Conservation (phyloP, 2,329 filamentous ascomycete species). For the Ciborinia camelliae region DNA sequence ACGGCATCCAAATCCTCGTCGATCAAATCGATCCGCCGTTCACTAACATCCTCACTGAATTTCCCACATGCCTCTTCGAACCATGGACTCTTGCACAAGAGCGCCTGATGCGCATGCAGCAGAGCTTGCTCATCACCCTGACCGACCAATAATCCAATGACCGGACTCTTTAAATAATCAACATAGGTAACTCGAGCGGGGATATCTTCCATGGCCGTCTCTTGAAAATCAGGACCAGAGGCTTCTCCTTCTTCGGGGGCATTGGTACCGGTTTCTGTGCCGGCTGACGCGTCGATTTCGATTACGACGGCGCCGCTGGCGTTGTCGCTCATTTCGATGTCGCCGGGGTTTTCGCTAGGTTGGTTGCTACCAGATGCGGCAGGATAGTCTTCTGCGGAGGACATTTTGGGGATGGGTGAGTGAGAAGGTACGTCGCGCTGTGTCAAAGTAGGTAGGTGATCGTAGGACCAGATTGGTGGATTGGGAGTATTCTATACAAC, state of each 20-base stretch:
- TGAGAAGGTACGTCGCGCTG: background rate
- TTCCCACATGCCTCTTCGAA: conserved; percentile 62
- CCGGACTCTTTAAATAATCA: conserved; percentile 64
- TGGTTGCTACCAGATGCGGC: conserved; percentile 22
- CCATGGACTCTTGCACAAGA: conserved; percentile 71
- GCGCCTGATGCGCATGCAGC: conserved; percentile 74
- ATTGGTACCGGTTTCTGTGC: background rate
- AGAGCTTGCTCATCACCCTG: conserved; percentile 56
- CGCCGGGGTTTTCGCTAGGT: conserved; percentile 23
- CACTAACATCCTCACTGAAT: conserved; percentile 60
- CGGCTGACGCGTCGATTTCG: conserved; percentile 28
- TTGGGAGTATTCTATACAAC: background rate
- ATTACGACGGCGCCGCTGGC: conserved; percentile 27
- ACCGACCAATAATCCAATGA: conserved; percentile 66
- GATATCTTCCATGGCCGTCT: conserved; percentile 26
- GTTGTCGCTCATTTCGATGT: conserved; percentile 33
- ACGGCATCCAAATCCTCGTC: conserved; percentile 69
- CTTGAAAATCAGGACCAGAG: conserved; percentile 21
- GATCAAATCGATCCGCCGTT: conserved; percentile 65
- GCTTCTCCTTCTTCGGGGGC: conserved; percentile 6
- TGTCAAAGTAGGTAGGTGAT: background rate
- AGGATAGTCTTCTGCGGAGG: conserved; percentile 27
- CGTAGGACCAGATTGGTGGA: background rate
- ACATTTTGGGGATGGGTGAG: background rate
- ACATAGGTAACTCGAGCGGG: conserved; percentile 43